phyloP scores from a whole-genome alignment of 2,329 filamentous ascomycete species.

The Microcyclospora pomicola region DNA sequence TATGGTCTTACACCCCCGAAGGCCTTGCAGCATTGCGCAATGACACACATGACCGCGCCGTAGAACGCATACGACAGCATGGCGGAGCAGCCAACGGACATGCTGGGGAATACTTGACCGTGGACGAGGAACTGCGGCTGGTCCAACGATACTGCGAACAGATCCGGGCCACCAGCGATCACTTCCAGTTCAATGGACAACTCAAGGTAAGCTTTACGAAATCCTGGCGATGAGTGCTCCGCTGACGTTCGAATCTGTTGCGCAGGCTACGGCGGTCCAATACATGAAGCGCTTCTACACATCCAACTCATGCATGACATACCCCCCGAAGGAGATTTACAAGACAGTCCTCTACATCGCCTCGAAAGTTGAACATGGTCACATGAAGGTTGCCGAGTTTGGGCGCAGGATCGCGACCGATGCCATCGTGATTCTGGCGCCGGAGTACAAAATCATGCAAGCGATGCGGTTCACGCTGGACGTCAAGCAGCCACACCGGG shows the following conservation, averaged over 20 bases:
- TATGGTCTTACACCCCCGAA: constrained; percentile 79
- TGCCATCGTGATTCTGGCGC: constrained; percentile 69
- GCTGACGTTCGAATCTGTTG: no score
- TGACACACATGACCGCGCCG: constrained; percentile 67
- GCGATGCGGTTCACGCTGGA: constrained; percentile 88
- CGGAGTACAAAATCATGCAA: constrained; percentile 86
- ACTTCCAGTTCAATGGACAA: constrained; percentile 46
- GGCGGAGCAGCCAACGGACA: constrained; percentile 5
- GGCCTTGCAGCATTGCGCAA: constrained; percentile 58
- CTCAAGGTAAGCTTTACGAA: constrained; percentile 38
- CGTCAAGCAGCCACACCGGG: constrained; percentile 78
- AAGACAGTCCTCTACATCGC: constrained; percentile 87
- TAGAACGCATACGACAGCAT: constrained; percentile 46
- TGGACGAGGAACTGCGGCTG: constrained; percentile 69
- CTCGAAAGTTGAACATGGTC: constrained; percentile 79
- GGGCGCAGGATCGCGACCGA: constrained; percentile 41
- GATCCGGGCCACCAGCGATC: constrained; percentile 35
- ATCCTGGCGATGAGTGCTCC: constrained; percentile 20
- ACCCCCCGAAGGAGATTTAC: constrained; percentile 78
- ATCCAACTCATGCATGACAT: constrained; percentile 91
- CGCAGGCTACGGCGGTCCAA: constrained; percentile 59
- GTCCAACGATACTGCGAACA: constrained; percentile 62
- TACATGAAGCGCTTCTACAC: constrained; percentile 93
- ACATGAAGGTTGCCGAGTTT: constrained; percentile 54
- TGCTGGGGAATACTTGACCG: constrained; percentile 60